These are phyloP conservation scores for Amphibolis antarctica DNA, from an alignment of 106 monocot genomes.

Conservation along the genomic window DNA sequence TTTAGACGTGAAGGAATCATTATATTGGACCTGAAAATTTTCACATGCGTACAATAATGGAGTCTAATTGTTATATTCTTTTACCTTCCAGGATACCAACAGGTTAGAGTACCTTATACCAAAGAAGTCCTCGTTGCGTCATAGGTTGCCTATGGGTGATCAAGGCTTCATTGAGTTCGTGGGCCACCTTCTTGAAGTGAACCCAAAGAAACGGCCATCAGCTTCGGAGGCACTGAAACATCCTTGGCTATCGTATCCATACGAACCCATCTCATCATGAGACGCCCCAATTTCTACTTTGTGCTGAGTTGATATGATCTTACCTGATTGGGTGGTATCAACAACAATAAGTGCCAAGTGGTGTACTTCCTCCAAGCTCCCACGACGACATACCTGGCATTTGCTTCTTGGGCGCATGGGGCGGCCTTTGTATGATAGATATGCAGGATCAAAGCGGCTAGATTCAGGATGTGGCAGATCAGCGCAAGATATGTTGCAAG, in stretches of 20 bases:
- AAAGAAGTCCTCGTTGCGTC: conserved; percentile 80
- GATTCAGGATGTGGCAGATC: neutral
- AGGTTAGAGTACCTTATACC: conserved; percentile 91
- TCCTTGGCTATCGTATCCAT: conserved; percentile 89
- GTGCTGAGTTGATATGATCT: neutral
- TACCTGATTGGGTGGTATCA: neutral
- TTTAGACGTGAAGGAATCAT: no score
- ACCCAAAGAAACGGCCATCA: conserved; percentile 81
- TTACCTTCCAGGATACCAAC: conserved; percentile 54
- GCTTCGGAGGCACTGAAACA: conserved; percentile 82
- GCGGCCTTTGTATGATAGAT: neutral
- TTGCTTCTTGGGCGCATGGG: neutral
- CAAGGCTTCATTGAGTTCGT: conserved; percentile 94
- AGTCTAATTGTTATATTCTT: neutral
- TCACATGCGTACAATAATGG: no score
- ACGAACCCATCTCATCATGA: conserved; percentile 98
- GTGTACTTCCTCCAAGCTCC: neutral
- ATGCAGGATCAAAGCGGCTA: neutral
- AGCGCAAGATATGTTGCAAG: neutral
- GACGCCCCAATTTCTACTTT: neutral
- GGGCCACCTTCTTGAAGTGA: conserved; percentile 66
- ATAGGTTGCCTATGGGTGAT: conserved; percentile 90
- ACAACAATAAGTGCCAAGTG: neutral
- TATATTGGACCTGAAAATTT: no score
- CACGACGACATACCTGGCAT: neutral